Evolutionary conservation across 2,329 filamentous ascomycete species (phyloP).

Genomic region (Triangularia verruculosa): DNA sequence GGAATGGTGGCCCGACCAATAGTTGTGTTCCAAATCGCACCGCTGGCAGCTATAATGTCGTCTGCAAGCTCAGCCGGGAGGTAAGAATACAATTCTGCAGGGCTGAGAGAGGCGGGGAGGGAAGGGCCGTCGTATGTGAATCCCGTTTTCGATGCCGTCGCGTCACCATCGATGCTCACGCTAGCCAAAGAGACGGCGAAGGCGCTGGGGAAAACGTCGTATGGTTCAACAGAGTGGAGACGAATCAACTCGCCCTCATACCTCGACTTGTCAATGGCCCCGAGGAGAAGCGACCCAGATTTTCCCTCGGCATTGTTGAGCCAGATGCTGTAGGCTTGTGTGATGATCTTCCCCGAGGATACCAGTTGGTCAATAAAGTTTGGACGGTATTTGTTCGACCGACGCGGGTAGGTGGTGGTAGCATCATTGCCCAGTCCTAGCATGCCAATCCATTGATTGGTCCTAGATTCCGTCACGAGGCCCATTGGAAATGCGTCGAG

Average conservation of each 20-base stretch:
- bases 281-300: constrained; percentile 6
- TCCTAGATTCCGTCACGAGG: constrained; percentile 17
- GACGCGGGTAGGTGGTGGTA: not conserved
- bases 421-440: constrained; percentile 29
- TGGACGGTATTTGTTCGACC: not conserved
- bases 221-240: constrained; percentile 51
- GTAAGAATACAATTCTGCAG: not conserved
- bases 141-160: constrained; percentile 37
- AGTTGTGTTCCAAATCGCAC: constrained; percentile 1
- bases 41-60: not conserved
- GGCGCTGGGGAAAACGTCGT: constrained; percentile 50
- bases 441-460: constrained; percentile 19
- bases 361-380: constrained; percentile 10
- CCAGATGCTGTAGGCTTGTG: constrained; percentile 11
- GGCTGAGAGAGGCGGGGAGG: not conserved
- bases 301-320: constrained; percentile 3
- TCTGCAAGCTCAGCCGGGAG: not conserved
- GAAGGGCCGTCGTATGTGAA: not conserved
- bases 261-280: constrained; percentile 10
- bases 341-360: constrained; percentile 3
- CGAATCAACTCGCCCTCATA: constrained; percentile 8
- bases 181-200: constrained; percentile 51
- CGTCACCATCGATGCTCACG: constrained; percentile 59
- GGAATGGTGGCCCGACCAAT: constrained; percentile 2
- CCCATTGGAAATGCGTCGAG: constrained; percentile 26